Percentiles rank a stretch among this genome's conserved stretches.
Evolutionary conservation across 2,329 filamentous ascomycete genomes (phyloP).

Genomic region (Apiospora saccharicola): DNA sequence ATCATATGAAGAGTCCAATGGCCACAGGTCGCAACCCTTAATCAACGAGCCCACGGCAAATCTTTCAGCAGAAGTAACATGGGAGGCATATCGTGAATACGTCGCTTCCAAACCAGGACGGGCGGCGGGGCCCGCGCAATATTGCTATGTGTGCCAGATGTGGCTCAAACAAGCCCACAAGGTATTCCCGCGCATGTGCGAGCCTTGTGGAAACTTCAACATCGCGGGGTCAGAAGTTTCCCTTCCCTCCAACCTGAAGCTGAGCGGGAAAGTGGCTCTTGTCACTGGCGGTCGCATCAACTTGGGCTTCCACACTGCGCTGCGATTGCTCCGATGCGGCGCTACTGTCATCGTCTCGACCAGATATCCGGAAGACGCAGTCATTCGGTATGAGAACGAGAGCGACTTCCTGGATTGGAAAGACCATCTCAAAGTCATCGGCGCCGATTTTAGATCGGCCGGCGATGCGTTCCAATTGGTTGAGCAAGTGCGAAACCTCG

Average conservation of each 20-base stretch:
- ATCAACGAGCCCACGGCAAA: not conserved
- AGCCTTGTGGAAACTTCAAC: conserved; percentile 45
- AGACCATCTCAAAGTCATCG: conserved; percentile 24
- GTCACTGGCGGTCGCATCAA: conserved; percentile 47
- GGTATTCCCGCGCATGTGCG: conserved; percentile 40
- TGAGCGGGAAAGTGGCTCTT: conserved; percentile 40
- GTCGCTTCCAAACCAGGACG: conserved; percentile 1
- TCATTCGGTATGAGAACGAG: conserved; percentile 38
- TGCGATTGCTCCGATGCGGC: conserved; percentile 45
- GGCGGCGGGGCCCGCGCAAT: not conserved
- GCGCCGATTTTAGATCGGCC: conserved; percentile 44
- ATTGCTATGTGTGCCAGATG: conserved; percentile 46
- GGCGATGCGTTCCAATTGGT: conserved; percentile 43
- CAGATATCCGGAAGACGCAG: conserved; percentile 46
- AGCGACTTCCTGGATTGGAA: conserved; percentile 34
- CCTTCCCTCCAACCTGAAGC: conserved; percentile 38
- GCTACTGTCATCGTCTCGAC: conserved; percentile 45
- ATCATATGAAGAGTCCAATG: not conserved
- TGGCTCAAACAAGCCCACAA: conserved; percentile 33
- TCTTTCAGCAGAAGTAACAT: not conserved
- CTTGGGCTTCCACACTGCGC: conserved; percentile 43
- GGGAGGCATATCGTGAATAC: not conserved
- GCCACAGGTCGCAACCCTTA: not conserved
- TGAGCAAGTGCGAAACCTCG: conserved; percentile 32
- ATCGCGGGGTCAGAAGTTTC: conserved; percentile 39